Percentiles rank a stretch among this genome's conserved stretches.
Conservation (phyloP, 2,329 filamentous ascomycete genomes). For the Cordyceps javanica region DNA sequence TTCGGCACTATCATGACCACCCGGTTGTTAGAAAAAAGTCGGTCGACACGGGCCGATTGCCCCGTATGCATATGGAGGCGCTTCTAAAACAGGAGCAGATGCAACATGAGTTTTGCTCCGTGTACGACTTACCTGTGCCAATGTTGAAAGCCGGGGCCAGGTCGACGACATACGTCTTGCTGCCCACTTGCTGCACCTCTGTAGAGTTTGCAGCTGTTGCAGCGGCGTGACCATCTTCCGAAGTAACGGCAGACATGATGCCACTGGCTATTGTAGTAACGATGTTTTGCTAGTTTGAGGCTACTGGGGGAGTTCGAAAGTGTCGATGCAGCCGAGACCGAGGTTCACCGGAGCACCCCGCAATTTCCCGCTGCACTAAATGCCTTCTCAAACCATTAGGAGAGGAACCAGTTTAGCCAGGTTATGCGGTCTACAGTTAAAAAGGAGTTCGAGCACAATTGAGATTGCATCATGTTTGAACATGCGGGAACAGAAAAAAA, state of each 20-base stretch:
- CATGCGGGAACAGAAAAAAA: neutral
- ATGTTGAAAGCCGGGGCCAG: constrained; percentile 12
- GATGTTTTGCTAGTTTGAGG: neutral
- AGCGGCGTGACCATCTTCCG: neutral
- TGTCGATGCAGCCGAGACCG: neutral
- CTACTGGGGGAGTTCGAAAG: neutral
- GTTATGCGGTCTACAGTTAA: neutral
- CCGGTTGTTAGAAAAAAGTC: neutral
- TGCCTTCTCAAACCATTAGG: no score
- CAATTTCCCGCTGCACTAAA: neutral
- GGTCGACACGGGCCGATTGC: no score
- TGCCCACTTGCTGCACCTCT: neutral
- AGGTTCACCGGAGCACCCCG: neutral
- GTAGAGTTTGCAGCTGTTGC: neutral
- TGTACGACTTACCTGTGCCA: constrained; percentile 6
- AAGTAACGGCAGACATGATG: neutral
- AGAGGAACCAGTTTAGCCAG: neutral
- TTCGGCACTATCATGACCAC: constrained; percentile 31
- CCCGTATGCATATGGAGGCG: neutral
- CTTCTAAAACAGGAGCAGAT: no score
- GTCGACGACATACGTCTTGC: constrained; percentile 4
- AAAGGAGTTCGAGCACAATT: no score
- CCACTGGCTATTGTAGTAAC: neutral
- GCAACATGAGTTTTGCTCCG: neutral
- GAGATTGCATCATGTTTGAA: neutral